Base-by-base conservation (phyloP, 2,329 filamentous ascomycete genomes). In the Xylaria sp. region DNA sequence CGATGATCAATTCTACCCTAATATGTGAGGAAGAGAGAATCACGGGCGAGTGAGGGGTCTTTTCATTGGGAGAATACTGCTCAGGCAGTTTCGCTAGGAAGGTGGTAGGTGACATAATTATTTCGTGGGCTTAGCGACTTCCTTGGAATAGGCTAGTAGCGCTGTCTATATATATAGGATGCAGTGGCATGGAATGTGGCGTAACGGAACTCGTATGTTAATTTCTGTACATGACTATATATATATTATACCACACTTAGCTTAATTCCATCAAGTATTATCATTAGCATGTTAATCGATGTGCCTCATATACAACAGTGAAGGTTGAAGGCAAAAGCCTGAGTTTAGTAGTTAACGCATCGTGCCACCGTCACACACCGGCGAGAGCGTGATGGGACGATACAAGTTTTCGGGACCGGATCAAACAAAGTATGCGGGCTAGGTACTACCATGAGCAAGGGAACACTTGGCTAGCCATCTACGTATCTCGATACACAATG, bases 1-100 rank as follows among this genome's bases (percentile, higher is more conserved):
- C 72, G 84, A 85, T 57, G 86, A 89, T 44, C 86, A 87, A 68
- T 89, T 87, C 73, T 87, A 85, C 74, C 86, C 85, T 54, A 86
- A 88, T 73, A 83, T 80, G 69, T 88, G 75, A 83, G 69, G n/a
- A 61, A 39, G 63, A 65, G 65, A 52, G 44, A 52, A 62, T 52
- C 65, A 46, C 55, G 57, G 60, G 37, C 25, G 10, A 20, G 10
- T 9, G 28, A 13, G 41, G 13, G 41, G 20, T 39, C 25, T 46
- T 51, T 60, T 71, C 13, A 25, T 44, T 46, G 46, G 34, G 52
- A 25, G 39, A 20, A 15, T 51, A 37, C 23, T 25, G 31, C 31
- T 7, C 20, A 52, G 44, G 9, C 61, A 34, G 13, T 60, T 54
- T 66, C 15, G 25, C 12, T 10, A 31, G 31, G 48, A 63, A 50